Evolutionary conservation across 352 stramenopile genomes (phyloP).

Genomic region (Aphanomyces astaci): DNA sequence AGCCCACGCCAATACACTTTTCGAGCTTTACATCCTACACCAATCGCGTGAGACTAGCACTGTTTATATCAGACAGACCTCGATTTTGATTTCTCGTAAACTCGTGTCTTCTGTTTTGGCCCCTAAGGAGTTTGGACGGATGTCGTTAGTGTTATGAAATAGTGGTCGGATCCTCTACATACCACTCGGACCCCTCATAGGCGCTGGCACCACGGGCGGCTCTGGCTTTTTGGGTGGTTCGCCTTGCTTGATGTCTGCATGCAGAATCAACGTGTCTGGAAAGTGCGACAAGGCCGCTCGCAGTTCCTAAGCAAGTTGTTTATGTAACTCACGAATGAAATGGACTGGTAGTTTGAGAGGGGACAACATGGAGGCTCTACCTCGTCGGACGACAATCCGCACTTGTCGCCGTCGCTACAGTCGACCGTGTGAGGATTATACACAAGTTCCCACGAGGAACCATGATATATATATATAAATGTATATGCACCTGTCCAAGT

Average conservation of each 20-base stretch:
- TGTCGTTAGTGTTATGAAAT: neutral
- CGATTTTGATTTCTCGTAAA: constrained; percentile 17
- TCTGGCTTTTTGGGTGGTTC: constrained; percentile 25
- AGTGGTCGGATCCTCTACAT: too few relatives aligned
- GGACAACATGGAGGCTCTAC: neutral
- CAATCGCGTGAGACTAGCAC: neutral
- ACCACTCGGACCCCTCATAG: too few relatives aligned
- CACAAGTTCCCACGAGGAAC: too few relatives aligned
- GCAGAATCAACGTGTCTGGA: constrained; percentile 17
- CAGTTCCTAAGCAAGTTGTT: constrained; percentile 1
- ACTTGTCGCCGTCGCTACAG: constrained; percentile 24
- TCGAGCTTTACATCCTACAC: constrained; percentile 32
- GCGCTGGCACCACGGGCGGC: neutral
- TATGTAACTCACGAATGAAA: neutral
- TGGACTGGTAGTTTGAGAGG: too few relatives aligned
- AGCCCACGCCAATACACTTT: constrained; percentile 57
- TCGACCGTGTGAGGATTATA: neutral
- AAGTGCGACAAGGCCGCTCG: constrained; percentile 16
- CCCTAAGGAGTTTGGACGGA: neutral
- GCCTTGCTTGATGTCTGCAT: constrained; percentile 10
- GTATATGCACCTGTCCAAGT: constrained; percentile 33
- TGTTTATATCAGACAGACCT: neutral
- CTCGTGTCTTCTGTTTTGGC: constrained; percentile 18
- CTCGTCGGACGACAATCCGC: constrained; percentile 22
- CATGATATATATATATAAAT: too few relatives aligned